phyloP scores from a whole-genome alignment of 1,284 basidiomycete genomes.

The Irpex rosettiformis region DNA sequence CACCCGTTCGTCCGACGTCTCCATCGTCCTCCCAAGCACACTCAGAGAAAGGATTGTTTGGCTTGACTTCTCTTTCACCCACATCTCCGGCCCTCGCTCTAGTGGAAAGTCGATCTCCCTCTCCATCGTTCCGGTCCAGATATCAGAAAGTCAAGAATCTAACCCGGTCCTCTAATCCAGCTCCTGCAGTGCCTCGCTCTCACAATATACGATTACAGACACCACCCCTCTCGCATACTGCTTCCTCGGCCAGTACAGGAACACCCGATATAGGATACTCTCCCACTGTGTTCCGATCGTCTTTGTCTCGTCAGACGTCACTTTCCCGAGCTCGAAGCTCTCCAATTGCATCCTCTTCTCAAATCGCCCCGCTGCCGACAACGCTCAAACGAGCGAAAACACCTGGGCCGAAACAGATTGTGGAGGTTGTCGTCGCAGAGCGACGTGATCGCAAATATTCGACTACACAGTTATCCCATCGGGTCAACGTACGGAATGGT shows the following conservation, averaged over 20 bases:
- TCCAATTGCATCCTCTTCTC: not conserved
- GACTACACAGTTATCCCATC: not conserved
- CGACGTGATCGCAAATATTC: not conserved
- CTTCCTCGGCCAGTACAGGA: not conserved
- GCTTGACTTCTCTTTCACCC: too few species aligned
- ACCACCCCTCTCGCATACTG: not conserved
- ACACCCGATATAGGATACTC: not conserved
- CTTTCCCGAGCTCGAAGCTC: not conserved
- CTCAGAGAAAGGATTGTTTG: too few species aligned
- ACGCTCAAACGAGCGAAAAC: not conserved
- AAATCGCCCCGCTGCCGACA: not conserved
- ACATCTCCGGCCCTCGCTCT: too few species aligned
- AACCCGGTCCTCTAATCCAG: too few species aligned
- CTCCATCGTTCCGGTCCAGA: too few species aligned
- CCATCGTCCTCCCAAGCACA: too few species aligned
- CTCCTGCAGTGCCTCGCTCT: too few species aligned
- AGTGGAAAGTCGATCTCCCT: too few species aligned
- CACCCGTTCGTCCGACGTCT: too few species aligned
- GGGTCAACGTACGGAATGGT: not conserved
- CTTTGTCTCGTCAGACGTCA: not conserved
- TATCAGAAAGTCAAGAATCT: too few species aligned
- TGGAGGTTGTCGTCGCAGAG: not conserved
- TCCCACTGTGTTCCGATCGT: not conserved
- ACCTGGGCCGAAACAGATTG: not conserved
- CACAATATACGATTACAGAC: not conserved